phyloP scores from a whole-genome alignment of 2,329 filamentous ascomycete species.

The Ophiosphaerella narmari region DNA sequence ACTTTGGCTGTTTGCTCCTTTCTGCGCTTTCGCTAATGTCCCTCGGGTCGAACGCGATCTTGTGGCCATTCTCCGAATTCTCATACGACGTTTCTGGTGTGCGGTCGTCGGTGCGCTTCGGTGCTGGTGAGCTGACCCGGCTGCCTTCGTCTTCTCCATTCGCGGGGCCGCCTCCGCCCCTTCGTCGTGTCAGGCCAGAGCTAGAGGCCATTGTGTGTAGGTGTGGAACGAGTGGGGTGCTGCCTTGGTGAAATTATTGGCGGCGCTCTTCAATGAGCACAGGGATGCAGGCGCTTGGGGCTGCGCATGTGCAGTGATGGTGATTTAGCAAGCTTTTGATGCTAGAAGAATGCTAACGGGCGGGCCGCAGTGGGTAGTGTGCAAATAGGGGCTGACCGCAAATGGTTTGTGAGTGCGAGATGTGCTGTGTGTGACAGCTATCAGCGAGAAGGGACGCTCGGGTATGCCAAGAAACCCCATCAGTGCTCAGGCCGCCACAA shows the following conservation, averaged over 20 bases:
- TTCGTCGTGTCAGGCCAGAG: constrained; percentile 73
- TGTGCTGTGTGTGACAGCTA: constrained; percentile 32
- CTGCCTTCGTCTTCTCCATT: constrained; percentile 66
- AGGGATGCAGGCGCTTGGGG: constrained; percentile 39
- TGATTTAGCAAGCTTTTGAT: constrained; percentile 15
- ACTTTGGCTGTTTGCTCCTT: constrained; percentile 94
- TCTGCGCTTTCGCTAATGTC: constrained; percentile 97
- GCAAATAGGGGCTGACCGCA: constrained; percentile 26
- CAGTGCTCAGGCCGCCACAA: constrained; percentile 17
- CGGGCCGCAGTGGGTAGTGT: constrained; percentile 11
- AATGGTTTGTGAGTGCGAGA: constrained; percentile 21
- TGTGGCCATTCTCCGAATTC: constrained; percentile 91
- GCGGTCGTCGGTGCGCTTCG: constrained; percentile 64
- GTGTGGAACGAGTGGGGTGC: constrained; percentile 32
- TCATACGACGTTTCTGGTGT: constrained; percentile 82
- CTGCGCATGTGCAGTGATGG: constrained; percentile 37
- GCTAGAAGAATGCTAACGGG: constrained; percentile 11
- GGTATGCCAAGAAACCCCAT: constrained; percentile 17
- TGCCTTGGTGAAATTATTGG: constrained; percentile 38
- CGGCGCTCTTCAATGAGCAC: constrained; percentile 39
- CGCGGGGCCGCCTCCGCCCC: constrained; percentile 63
- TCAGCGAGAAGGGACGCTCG: constrained; percentile 20
- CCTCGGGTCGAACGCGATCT: constrained; percentile 95
- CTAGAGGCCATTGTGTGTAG: constrained; percentile 63
- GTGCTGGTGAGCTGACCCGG: constrained; percentile 68